These are phyloP conservation scores for Mollisiaceae sp. DNA, from an alignment of 2,329 filamentous ascomycete species.

Conservation along the genomic window DNA sequence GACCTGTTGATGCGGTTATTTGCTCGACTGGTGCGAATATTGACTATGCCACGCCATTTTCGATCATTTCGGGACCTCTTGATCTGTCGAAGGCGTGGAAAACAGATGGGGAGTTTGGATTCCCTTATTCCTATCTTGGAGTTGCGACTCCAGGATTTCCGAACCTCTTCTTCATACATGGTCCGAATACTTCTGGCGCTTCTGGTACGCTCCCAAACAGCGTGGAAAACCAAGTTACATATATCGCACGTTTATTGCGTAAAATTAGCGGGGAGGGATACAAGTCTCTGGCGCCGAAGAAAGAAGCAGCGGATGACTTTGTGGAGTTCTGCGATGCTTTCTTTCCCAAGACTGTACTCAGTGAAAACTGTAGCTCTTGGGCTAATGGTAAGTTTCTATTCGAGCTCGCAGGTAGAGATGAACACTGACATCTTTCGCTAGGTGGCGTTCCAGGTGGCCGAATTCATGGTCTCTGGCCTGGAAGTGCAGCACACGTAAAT, in stretches of 20 bases:
- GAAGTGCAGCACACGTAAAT: slow-evolving; percentile 66
- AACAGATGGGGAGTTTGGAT: slow-evolving; percentile 41
- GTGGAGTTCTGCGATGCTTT: slow-evolving; percentile 62
- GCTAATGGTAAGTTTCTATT: slow-evolving; percentile 59
- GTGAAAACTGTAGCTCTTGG: slow-evolving; percentile 72
- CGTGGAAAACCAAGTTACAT: slow-evolving; percentile 69
- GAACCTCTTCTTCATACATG: slow-evolving; percentile 69
- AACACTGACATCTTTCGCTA: background rate
- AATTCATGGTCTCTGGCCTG: slow-evolving; percentile 73
- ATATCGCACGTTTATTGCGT: slow-evolving; percentile 69
- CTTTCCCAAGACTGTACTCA: slow-evolving; percentile 59
- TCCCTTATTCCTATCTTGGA: slow-evolving; percentile 70
- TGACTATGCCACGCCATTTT: slow-evolving; percentile 63
- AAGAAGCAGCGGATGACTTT: slow-evolving; percentile 67
- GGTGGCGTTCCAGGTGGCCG: slow-evolving; percentile 60
- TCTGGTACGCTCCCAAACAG: slow-evolving; percentile 71
- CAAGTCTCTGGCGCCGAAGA: slow-evolving; percentile 61
- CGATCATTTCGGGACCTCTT: slow-evolving; percentile 59
- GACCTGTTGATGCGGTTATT: slow-evolving; percentile 69
- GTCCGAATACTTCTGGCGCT: slow-evolving; percentile 62
- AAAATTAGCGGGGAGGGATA: slow-evolving; percentile 72
- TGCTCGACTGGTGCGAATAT: slow-evolving; percentile 72
- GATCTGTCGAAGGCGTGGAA: slow-evolving; percentile 63
- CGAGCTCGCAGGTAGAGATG: background rate
- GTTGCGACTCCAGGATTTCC: slow-evolving; percentile 68